Conservation (phyloP, 2,329 filamentous ascomycete species). For the Calonectria pauciramosa region DNA sequence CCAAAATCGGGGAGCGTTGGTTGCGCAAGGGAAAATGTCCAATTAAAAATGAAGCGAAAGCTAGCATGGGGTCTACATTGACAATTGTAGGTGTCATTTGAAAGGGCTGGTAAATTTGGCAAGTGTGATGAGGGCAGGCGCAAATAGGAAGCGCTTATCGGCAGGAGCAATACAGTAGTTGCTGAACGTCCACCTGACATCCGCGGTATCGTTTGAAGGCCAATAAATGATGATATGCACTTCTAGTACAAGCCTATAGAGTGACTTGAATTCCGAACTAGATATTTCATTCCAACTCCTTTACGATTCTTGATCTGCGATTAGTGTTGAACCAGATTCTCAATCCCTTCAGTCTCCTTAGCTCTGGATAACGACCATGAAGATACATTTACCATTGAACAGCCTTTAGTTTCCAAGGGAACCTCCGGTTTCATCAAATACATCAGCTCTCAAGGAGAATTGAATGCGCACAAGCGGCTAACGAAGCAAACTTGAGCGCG, state of each 20-base stretch:
- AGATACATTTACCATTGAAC: background rate
- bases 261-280: background rate
- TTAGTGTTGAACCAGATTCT: background rate
- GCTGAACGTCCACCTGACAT: background rate
- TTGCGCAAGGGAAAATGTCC: background rate
- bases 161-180: background rate
- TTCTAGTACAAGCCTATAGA: background rate
- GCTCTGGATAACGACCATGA: background rate
- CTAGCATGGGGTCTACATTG: too few species aligned
- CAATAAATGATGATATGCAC: background rate
- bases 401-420: background rate
- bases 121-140: background rate
- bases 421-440: background rate
- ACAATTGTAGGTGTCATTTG: background rate
- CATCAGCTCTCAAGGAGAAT: background rate
- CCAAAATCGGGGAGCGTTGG: conserved; percentile 20
- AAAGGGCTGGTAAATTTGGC: background rate
- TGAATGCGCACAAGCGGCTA: background rate
- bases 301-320: background rate
- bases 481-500: background rate
- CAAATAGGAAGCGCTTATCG: background rate
- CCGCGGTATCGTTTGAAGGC: background rate
- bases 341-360: background rate
- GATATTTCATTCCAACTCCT: background rate
- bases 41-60: background rate